Evolutionary conservation across 2,329 filamentous ascomycete genomes (phyloP), one percentile per base, ranked within the genome.

Genomic region (Byssoonygena ceratinophila): DNA sequence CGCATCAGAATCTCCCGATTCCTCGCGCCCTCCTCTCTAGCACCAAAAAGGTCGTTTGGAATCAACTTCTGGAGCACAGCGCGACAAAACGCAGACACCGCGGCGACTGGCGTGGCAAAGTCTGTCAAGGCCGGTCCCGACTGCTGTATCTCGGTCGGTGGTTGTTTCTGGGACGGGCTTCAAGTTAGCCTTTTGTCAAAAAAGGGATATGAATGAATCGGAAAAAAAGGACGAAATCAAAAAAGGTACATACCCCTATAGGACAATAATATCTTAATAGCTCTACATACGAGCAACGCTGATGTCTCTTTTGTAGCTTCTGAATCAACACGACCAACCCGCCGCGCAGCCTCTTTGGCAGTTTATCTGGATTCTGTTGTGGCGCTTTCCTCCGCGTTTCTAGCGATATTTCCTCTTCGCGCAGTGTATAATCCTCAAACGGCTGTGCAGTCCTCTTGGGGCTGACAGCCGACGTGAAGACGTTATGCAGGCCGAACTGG

Each of bases 401-500:
- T 34, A 61, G 55, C 25, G 62, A 59, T 54, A 96, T 91, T 63
- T 97, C 91, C 9, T 86, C 78, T 62, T 97, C 91, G 16, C 91
- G 82, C 9, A 88, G 66, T 0, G 85, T 90, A 64, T 95, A 94
- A 66, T 95, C 89, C 62, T 87, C 86, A 62, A 91, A 83, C 23
- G 78, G 78, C 60, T 91, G 84, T 0, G 80, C 73, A 0, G 84
- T 91, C 61, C 86, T 79, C 46, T 70, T 76, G 20, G 64, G 65
- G 64, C 92, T 78, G 14, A 84, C 76, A 2, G 73, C 70, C 4
- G 82, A 86, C 0, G 82, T 88, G 64, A 97, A 96, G n/a, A 85
- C 88, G 67, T 97, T 98, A 63, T 94, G 88, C 2, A 98, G 72
- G 12, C 81, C 80, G 63, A 95, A 97, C 62, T 97, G 90, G 9